These are phyloP conservation scores for Solanum habrochaites DNA, from an alignment of 257 asterid species.

Conservation along the genomic window DNA sequence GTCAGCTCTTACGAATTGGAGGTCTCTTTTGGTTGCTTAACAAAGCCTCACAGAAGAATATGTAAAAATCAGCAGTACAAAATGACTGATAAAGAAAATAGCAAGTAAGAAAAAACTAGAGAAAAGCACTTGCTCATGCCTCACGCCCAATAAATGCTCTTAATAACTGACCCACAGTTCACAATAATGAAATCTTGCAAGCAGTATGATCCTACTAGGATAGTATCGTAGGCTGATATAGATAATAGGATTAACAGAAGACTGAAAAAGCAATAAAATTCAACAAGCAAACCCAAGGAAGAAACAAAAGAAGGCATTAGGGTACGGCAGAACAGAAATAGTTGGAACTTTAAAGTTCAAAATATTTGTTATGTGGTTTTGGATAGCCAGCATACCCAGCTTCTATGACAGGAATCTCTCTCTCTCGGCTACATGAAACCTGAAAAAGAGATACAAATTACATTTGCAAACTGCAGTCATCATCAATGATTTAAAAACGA, in stretches of 20 bases:
- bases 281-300: background rate
- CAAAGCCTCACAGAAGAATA: background rate
- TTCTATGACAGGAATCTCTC: slow-evolving; percentile 11
- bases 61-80: background rate
- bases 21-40: background rate
- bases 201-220: background rate
- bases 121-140: background rate
- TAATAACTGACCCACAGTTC: background rate
- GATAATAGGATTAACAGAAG: background rate
- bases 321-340: background rate
- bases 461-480: background rate
- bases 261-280: background rate
- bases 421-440: slow-evolving; percentile 19
- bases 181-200: background rate
- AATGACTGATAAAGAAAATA: background rate
- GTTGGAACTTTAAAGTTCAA: background rate
- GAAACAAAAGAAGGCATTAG: background rate
- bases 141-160: background rate
- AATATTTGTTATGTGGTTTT: background rate
- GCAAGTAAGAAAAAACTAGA: background rate
- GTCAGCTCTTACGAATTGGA: background rate
- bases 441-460: slow-evolving; percentile 1
- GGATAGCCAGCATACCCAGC: slow-evolving; percentile 21
- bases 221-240: background rate
- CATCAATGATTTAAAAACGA: background rate